Base-by-base conservation (phyloP, 2,329 filamentous ascomycete species). In the Penicillium oxalicum region DNA sequence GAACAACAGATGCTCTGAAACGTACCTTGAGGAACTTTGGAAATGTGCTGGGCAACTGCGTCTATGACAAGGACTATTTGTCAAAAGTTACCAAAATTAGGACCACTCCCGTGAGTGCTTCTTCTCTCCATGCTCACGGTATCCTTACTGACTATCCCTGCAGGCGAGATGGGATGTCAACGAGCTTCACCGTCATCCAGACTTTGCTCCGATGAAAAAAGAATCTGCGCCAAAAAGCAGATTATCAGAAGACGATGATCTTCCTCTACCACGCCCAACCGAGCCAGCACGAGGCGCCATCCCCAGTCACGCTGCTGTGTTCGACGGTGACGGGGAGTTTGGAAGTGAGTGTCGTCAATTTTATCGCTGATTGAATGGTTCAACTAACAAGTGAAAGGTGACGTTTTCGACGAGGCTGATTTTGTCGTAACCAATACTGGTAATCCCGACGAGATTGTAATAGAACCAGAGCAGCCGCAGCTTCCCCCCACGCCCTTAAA, bases 51-150 rank as follows among this genome's bases (percentile, higher is more conserved):
- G 93, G 93, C n/a, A 98, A 97, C 66, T 98, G 93, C 74, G 84
- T 98, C 50, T 97, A 98, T 70, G 93, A 98, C 73, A 95, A 96
- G 70, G 84, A 91, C 52, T 98, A 95, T 65, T 76, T 98, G 48
- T 79, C 83, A 45, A 91, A 89, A 66, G 87, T 97, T n/a, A 87
- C 84, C 44, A 95, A 89, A 71, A 77, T 98, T 62, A 97, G 95
- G 75, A 81, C 84, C 12, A 77, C 80, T 48, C 87, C 88, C 4
- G 72, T 74, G 66, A 53, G 69, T 55, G 13, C n/a, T 25, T 33
- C 9, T n/a, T 26, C 29, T 27, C 29, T 29, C 11, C 29, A 32
- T n/a, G 9, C 13, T 38, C 5, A 11, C 2, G 12, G 27, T n/a
- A n/a, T 35, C 13, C 12, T 12, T 24, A 43, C 49, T 66, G 34